phyloP scores from a whole-genome alignment of 495 filamentous ascomycete genomes.

The Talaromyces wortmannii region DNA sequence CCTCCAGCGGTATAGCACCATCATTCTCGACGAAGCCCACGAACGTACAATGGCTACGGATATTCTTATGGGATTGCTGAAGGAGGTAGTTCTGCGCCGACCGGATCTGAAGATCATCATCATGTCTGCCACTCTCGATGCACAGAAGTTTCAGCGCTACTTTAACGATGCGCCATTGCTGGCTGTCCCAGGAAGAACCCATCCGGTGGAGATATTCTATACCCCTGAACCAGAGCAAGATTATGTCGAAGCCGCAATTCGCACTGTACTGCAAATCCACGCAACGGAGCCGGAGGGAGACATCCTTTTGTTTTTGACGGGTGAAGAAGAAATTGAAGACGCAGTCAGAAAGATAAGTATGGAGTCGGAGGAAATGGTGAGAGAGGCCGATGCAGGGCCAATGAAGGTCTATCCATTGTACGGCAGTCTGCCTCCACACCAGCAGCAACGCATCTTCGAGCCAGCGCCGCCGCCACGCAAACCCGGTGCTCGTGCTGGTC shows the following conservation, averaged over 20 bases:
- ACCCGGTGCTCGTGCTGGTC: conserved; percentile 74
- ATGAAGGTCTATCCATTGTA: conserved; percentile 90
- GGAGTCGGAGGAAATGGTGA: conserved; percentile 83
- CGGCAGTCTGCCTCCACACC: conserved; percentile 80
- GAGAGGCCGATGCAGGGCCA: conserved; percentile 86
- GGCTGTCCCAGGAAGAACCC: conserved; percentile 90
- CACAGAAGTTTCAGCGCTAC: conserved; percentile 97
- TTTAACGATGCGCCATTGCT: conserved; percentile 91
- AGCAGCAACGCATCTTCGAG: conserved; percentile 95
- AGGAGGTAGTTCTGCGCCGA: conserved; percentile 71
- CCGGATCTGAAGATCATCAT: conserved; percentile 93
- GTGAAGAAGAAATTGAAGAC: conserved; percentile 99
- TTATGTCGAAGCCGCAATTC: conserved; percentile 90
- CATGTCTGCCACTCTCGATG: conserved; percentile 97
- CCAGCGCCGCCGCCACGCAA: conserved; percentile 67
- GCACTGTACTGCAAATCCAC: conserved; percentile 95
- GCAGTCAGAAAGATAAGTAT: conserved; percentile 83
- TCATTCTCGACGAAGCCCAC: conserved; percentile 98
- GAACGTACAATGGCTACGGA: conserved; percentile 93
- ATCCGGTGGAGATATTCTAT: conserved; percentile 98
- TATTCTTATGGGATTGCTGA: conserved; percentile 91
- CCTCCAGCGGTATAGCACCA: conserved; percentile 87
- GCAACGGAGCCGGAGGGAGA: conserved; percentile 88
- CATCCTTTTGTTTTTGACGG: conserved; percentile 92
- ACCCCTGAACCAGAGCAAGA: conserved; percentile 94